A percentile compares a stretch with the other conserved stretches of the same genome.
phyloP scores from a whole-genome alignment of 805 yeast genomes.

The Metschnikowia gelsemii region DNA sequence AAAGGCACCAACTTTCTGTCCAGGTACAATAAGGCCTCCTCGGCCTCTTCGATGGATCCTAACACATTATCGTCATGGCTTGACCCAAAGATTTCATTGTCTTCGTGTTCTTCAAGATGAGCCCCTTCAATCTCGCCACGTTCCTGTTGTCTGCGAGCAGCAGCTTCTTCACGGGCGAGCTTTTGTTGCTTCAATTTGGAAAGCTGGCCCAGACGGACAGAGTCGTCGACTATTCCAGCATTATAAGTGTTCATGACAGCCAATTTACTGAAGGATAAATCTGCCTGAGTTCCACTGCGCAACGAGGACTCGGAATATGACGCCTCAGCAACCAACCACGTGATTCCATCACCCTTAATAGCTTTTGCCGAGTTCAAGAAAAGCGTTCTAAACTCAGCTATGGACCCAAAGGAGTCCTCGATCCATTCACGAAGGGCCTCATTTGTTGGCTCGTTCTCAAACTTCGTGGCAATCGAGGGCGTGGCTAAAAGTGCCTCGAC shows the following conservation, averaged over 20 bases:
- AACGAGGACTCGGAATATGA: constrained; percentile 30
- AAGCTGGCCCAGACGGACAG: constrained; percentile 53
- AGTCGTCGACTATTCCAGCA: constrained; percentile 77
- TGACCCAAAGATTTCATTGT: constrained; percentile 19
- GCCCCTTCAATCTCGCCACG: constrained; percentile 19
- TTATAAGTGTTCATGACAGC: constrained; percentile 82
- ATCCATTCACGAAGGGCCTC: constrained; percentile 48
- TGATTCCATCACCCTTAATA: constrained; percentile 85
- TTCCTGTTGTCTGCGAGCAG: constrained; percentile 26
- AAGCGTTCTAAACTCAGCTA: constrained; percentile 71
- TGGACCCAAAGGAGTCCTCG: constrained; percentile 65
- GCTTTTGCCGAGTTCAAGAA: constrained; percentile 66
- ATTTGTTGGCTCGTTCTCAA: constrained; percentile 35
- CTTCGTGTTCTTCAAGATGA: not conserved
- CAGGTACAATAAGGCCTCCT: constrained; percentile 32
- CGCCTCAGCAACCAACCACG: constrained; percentile 78
- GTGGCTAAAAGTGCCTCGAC: constrained; percentile 43
- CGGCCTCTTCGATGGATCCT: constrained; percentile 45
- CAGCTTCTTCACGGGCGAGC: constrained; percentile 30
- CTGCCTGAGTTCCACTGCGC: constrained; percentile 22
- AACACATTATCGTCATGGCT: constrained; percentile 26
- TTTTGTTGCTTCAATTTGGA: constrained; percentile 41
- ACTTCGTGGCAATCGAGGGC: constrained; percentile 38
- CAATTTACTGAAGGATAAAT: constrained; percentile 43
- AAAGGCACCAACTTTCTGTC: constrained; percentile 54